A percentile compares a stretch with the other conserved stretches of the same genome.
phyloP scores from a whole-genome alignment of 495 filamentous ascomycete species.

The Daldinia vernicosa region DNA sequence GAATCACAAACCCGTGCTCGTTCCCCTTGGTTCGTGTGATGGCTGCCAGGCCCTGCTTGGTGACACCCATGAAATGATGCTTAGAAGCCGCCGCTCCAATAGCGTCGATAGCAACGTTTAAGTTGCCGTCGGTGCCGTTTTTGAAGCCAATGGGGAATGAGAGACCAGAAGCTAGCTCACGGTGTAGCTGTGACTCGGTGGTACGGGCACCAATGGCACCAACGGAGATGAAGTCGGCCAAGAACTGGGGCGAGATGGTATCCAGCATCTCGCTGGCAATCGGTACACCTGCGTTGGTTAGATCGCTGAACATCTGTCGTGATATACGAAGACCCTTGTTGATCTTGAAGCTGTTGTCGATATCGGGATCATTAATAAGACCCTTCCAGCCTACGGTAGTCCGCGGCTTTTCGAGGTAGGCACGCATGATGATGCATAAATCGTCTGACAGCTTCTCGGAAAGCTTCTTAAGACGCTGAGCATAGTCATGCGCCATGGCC shows the following conservation, averaged over 20 bases:
- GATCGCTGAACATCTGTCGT: slow-evolving; percentile 87
- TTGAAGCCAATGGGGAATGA: slow-evolving; percentile 99
- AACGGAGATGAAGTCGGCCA: slow-evolving; percentile 93
- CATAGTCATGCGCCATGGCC: slow-evolving; percentile 86
- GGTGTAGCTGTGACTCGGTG: slow-evolving; percentile 96
- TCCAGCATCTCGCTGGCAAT: slow-evolving; percentile 98
- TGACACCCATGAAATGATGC: slow-evolving; percentile 98
- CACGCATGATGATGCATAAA: slow-evolving; percentile 93
- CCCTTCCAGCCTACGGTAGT: slow-evolving; percentile 99
- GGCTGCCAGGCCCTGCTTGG: slow-evolving; percentile 96
- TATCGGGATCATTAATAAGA: slow-evolving; percentile 97
- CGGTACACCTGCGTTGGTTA: slow-evolving; percentile 86
- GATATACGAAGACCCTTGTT: slow-evolving; percentile 96
- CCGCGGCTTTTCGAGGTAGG: slow-evolving; percentile 98
- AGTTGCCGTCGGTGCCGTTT: slow-evolving; percentile 96
- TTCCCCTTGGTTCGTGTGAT: slow-evolving; percentile 94
- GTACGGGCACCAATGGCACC: slow-evolving; percentile 96
- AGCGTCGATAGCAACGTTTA: slow-evolving; percentile 95
- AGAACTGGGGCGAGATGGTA: slow-evolving; percentile 94
- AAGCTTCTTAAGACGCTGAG: slow-evolving; percentile 75
- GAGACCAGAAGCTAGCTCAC: slow-evolving; percentile 94
- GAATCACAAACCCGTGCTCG: slow-evolving; percentile 95
- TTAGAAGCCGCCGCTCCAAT: slow-evolving; percentile 90
- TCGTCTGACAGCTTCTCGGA: slow-evolving; percentile 80
- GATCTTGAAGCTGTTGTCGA: slow-evolving; percentile 97